A percentile compares a stretch with the other conserved stretches of the same genome.
Evolutionary conservation across 169 alveolate genomes (phyloP).

Genomic region (Plasmodium sp.): DNA sequence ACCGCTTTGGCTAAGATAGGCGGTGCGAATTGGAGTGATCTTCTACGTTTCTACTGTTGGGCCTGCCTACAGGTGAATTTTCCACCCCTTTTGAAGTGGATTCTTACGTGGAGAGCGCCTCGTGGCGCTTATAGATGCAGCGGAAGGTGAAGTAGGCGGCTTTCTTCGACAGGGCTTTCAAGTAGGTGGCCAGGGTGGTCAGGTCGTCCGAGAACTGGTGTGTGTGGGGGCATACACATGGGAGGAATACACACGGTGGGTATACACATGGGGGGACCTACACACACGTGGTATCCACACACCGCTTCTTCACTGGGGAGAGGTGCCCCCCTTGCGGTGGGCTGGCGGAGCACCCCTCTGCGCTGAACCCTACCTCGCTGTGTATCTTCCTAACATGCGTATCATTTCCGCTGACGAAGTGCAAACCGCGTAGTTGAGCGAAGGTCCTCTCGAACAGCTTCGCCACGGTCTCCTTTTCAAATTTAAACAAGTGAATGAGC

Average conservation of each 20-base stretch:
- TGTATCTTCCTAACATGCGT: background rate
- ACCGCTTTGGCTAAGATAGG: background rate
- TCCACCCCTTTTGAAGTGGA: background rate
- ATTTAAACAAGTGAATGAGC: conserved; percentile 24
- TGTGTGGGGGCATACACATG: background rate
- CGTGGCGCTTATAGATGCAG: conserved; percentile 3
- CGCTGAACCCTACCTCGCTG: conserved; percentile 14
- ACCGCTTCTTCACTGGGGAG: background rate
- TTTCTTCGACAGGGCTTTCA: conserved; percentile 44
- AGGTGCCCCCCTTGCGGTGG: background rate
- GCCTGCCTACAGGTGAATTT: background rate
- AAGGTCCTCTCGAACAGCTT: background rate
- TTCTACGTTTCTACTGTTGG: background rate
- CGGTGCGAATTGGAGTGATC: background rate
- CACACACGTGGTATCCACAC: too few relatives aligned
- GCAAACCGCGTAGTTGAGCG: background rate
- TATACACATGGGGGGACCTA: background rate
- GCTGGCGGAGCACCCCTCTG: background rate
- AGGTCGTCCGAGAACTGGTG: conserved; percentile 8
- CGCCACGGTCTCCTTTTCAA: conserved; percentile 17
- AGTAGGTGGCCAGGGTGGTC: background rate
- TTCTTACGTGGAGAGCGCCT: conserved; percentile 12
- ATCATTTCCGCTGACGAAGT: background rate
- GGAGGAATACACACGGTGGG: background rate
- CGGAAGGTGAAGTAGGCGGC: conserved; percentile 22